Evolutionary conservation across 352 stramenopile genomes (phyloP), one percentile per base, ranked within the genome.

Genomic region (Labyrinthula sp.): DNA sequence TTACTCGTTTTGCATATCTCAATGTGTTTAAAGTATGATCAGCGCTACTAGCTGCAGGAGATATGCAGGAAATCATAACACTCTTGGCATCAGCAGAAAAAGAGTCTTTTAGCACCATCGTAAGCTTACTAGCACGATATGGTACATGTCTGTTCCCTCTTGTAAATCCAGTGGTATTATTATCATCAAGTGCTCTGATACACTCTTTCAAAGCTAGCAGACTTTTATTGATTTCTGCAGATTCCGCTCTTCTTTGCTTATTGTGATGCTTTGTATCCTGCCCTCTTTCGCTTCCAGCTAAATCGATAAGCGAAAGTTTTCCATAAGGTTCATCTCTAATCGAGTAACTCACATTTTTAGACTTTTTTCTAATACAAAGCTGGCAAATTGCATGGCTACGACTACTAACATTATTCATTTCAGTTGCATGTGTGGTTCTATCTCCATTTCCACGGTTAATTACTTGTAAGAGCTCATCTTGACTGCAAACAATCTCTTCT

Each of bases 21-120:
- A 94, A 71, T n/a, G 82, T 94, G 58, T 94, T 94, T 14, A 94
- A 52, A 1, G 86, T 93, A 61, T 95, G 86, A 35, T 95, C 86
- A 5, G 75, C 69, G 30, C 74, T 80, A n/a, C 68, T 80, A 0
- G 68, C 60, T 30, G 66, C 76, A 10, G 84, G 67, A 9, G 75
- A 85, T 3, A 94, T 73, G 6, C 74, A 76, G 3, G 81, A 78
- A 49, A 95, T 89, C 86, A 95, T 95, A 18, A 92, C 81, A 6
- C 79, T 94, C 27, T 79, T 68, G 14, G 79, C 76, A 55, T 86
- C 82, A 18, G 83, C 69, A 23, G 89, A 89, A 63, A 95, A 94
- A 39, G 77, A 92, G 40, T 95, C 84, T 59, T 94, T 94, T 14
- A 95, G 59, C n/a, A 95, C 83, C 68, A 94, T 82, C 1, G 82